Conservation (phyloP, 2,329 filamentous ascomycete genomes). For the Trichoderma aggressivum region DNA sequence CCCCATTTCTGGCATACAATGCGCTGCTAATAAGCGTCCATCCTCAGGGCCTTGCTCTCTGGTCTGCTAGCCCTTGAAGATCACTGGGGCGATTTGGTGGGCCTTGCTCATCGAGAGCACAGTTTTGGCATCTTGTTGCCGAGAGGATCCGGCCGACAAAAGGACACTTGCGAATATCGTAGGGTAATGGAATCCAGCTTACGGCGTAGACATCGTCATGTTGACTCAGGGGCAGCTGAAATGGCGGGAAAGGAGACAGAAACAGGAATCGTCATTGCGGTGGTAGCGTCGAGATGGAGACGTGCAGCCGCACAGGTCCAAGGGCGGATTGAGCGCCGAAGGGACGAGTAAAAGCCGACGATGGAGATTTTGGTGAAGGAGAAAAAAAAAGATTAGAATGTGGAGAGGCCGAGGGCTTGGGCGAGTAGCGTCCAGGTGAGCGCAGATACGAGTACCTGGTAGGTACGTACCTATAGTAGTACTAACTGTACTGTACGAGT, state of each 20-base stretch:
- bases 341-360: not conserved
- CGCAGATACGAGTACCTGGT: not conserved
- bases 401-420: not conserved
- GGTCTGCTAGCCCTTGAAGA: conserved; percentile 4
- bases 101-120: not conserved
- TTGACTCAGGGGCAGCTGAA: not conserved
- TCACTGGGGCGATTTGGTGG: conserved; percentile 15
- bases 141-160: not conserved
- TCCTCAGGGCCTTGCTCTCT: not conserved
- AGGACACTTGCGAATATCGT: not conserved
- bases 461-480: not conserved
- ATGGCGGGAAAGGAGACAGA: not conserved
- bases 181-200: not conserved
- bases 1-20: not conserved
- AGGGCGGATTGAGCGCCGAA: not conserved
- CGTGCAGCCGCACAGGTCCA: not conserved
- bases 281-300: not conserved
- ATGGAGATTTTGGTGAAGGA: not conserved
- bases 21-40: conserved; percentile 6
- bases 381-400: not conserved
- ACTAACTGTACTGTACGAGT: not conserved
- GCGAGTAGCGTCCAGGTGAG: not conserved
- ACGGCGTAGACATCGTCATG: not conserved
- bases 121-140: not conserved
- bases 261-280: not conserved